Base-by-base conservation (phyloP, 495 filamentous ascomycete genomes). In the Glonium stellatum region DNA sequence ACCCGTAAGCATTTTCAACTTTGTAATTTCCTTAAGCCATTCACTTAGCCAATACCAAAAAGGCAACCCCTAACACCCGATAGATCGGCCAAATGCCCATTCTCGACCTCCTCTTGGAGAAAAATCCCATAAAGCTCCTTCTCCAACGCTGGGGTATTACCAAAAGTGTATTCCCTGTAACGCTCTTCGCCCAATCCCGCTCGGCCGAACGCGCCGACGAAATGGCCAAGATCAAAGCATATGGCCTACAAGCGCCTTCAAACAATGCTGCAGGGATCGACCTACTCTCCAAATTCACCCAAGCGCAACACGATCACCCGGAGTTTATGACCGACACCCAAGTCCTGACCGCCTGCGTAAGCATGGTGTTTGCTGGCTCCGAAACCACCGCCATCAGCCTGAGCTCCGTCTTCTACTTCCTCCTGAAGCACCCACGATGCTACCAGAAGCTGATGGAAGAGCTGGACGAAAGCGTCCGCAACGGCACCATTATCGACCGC, bases 291-390 rank as follows among this genome's bases (percentile, higher is more conserved):
- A 77, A 73, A 55, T 81, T 82, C 64, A 62, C 75, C 0, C 70
- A 76, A 65, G 77, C 78, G 1, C 69, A 69, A 22, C 68, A 78
- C 61, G 68, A 75, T 61, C 71, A 78, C 70, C 75, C 82, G 0
- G 74, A 84, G 3, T 85, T 87, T 70, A 87, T 90, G 81, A 81
- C 73, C 37, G 79, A 85, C 63, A 77, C 70, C 1, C 75, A 82
- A 8, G 82, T 90, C 6, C 80, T 85, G 49, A 81, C 84, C 21
- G 84, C 86, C 75, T 82, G 82, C 52, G 77, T 82, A 1, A 79
- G 76, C 48, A 67, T 86, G 80, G 82, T 85, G 4, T 83, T 87
- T 44, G 76, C 74, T 4, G 75, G 75, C 10, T 68, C 63, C 48
- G 75, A 77, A 51, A 76, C 75, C 6, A 77, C 75, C 10, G 73